A percentile compares a stretch with the other conserved stretches of the same genome.
These are phyloP conservation scores for Diaporthe eres DNA, from an alignment of 2,329 filamentous ascomycete species.

Conservation along the genomic window DNA sequence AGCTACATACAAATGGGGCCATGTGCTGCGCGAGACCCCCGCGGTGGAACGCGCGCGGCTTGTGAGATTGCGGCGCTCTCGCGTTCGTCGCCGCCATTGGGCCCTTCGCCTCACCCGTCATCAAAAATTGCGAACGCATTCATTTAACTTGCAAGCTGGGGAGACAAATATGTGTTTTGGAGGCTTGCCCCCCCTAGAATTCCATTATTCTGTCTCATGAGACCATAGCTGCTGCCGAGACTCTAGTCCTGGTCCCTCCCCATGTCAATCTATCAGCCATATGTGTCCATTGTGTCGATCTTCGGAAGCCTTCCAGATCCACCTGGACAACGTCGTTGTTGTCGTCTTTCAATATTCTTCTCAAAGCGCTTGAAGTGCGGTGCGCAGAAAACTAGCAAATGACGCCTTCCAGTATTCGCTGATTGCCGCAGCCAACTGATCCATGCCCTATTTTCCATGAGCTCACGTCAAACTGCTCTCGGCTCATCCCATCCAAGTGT, in stretches of 20 bases:
- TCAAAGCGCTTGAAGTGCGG: slow-evolving; percentile 20
- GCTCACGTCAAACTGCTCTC: neutral
- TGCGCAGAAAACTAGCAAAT: slow-evolving; percentile 30
- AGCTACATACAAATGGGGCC: neutral
- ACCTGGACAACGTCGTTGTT: neutral
- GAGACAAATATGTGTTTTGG: slow-evolving; percentile 3
- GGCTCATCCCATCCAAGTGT: neutral
- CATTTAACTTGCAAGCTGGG: slow-evolving; percentile 18
- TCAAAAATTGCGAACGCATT: neutral
- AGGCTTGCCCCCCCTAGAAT: slow-evolving; percentile 7
- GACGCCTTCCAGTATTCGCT: slow-evolving; percentile 38
- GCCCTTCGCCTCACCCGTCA: neutral
- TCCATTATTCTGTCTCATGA: slow-evolving; percentile 16
- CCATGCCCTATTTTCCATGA: slow-evolving; percentile 5
- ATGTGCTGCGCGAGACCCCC: neutral
- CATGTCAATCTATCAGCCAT: slow-evolving; percentile 23
- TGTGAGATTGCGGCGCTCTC: neutral
- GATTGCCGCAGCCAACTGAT: slow-evolving; percentile 39
- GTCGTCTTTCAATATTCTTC: neutral
- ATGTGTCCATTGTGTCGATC: neutral
- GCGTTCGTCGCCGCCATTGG: slow-evolving; percentile 20
- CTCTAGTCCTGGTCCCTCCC: neutral
- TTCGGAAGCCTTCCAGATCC: neutral
- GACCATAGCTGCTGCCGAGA: slow-evolving; percentile 11
- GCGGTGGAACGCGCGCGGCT: slow-evolving; percentile 31